Base-by-base conservation (phyloP, 2,329 filamentous ascomycete species). In the Sporothrix inflata region DNA sequence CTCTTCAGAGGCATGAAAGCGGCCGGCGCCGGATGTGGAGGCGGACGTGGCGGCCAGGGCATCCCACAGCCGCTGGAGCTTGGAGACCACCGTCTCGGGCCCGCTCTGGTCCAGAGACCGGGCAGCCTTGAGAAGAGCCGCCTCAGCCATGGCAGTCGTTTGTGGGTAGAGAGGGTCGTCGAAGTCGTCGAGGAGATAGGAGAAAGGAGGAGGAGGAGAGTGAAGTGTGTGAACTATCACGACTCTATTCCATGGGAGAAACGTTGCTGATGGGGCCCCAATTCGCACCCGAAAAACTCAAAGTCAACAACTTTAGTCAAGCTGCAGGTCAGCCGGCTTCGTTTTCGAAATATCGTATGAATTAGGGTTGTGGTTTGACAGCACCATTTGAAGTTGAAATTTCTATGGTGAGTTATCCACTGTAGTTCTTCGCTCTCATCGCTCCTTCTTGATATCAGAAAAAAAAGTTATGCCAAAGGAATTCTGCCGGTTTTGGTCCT, bases 41-140 rank as follows among this genome's bases (percentile, higher is more conserved):
- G 81, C 61, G 1, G 66, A 16, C 1, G 82, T 81, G 1, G 81
- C 80, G 4, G 83, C 81, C n/a, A 89, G 79, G 6, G 81, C 79
- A 7, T 79, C 80, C 87, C 86, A 89, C 16, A 89, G 75, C 24
- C 79, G 79, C 70, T 83, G 79, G 51, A 89, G 81, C 42, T 85
- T 87, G 72, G 86, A 81, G 71, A 81, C 83, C 75, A 81, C 82
- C 74, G 77, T 79, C 71, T 79, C 83, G 19, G 83, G 80, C 49
- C 81, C 83, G 73, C 81, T 83, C 73, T 88, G 85, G 74, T 89
- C 87, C 66, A 89, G 84, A n/a, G 84, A 81, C 79, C 86, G 83
- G 40, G 87, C 85, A 71, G 83, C 83, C 78, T 84, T 85, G 77
- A 88, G 83, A 74, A 89, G 84, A 77, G 76, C 73, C 74, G 69